Conservation (phyloP, 2,329 filamentous ascomycete species). For the Dactylellina cionopaga region DNA sequence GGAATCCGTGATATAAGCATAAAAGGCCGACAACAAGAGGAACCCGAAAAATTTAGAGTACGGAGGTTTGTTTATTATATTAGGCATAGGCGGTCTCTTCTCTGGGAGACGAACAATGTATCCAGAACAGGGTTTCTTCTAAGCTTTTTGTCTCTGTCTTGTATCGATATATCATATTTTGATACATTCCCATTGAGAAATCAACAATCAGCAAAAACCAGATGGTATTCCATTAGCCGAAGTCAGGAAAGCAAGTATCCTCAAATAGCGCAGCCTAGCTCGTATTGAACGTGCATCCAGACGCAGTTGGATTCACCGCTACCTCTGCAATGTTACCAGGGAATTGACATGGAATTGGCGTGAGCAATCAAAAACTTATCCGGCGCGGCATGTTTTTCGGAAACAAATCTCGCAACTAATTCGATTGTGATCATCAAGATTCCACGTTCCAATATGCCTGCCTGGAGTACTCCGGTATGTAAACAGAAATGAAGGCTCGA, state of each 20-base stretch:
- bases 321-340: constrained; percentile 24
- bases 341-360: background rate
- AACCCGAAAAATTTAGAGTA: background rate
- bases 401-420: background rate
- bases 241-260: too few species aligned
- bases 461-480: too few species aligned
- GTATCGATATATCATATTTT: too few species aligned
- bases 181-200: too few species aligned
- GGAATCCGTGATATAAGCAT: too few species aligned
- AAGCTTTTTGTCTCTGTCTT: too few species aligned
- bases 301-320: constrained; percentile 44
- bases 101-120: too few species aligned
- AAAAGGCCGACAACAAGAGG: background rate
- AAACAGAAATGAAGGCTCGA: constrained; percentile 8
- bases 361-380: background rate
- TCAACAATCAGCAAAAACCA: too few species aligned
- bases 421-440: background rate
- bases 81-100: background rate
- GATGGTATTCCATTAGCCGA: too few species aligned
- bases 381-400: background rate
- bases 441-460: background rate
- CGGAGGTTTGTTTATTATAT: background rate
- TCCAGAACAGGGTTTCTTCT: too few species aligned
- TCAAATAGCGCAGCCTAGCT: too few species aligned
- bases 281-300: constrained; percentile 11